phyloP scores from a whole-genome alignment of 257 asterid genomes.

The Euphrasia confusa region DNA sequence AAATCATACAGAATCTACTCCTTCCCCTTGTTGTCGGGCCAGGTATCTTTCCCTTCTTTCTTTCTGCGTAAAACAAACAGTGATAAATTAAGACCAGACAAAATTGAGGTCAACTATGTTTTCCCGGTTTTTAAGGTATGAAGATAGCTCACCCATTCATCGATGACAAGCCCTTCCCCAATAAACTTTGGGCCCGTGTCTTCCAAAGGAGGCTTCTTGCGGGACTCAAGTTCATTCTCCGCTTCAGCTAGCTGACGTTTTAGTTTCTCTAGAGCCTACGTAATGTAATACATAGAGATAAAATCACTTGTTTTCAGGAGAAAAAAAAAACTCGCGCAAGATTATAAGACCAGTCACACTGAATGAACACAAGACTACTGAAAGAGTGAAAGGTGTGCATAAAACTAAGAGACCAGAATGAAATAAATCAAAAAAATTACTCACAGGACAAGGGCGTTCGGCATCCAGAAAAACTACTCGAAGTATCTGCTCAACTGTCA shows the following conservation, averaged over 20 bases:
- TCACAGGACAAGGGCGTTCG: conserved; percentile 76
- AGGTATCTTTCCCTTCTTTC: conserved; percentile 96
- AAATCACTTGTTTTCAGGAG: conserved; percentile 6
- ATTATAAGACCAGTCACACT: neutral
- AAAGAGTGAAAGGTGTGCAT: too few relatives aligned
- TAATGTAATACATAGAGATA: conserved; percentile 5
- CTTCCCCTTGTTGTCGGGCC: conserved; percentile 88
- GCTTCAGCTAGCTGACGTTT: conserved; percentile 80
- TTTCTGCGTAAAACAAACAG: conserved; percentile 41
- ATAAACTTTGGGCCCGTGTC: conserved; percentile 66
- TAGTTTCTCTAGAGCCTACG: conserved; percentile 72
- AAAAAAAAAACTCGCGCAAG: neutral
- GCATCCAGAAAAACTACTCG: conserved; percentile 79
- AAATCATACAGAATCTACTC: conserved; percentile 56
- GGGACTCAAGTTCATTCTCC: conserved; percentile 76
- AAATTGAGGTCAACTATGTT: neutral
- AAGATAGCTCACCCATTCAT: conserved; percentile 69
- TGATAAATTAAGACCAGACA: conserved; percentile 1
- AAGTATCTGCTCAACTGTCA: conserved; percentile 82
- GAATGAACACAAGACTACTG: too few relatives aligned
- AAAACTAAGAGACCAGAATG: too few relatives aligned
- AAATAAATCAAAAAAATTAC: conserved; percentile 21
- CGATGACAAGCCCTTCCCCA: conserved; percentile 93
- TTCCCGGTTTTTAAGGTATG: neutral
- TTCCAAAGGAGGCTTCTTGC: conserved; percentile 76